Evolutionary conservation across 257 asterid species (phyloP).

Genomic region (Plantago ovata): DNA sequence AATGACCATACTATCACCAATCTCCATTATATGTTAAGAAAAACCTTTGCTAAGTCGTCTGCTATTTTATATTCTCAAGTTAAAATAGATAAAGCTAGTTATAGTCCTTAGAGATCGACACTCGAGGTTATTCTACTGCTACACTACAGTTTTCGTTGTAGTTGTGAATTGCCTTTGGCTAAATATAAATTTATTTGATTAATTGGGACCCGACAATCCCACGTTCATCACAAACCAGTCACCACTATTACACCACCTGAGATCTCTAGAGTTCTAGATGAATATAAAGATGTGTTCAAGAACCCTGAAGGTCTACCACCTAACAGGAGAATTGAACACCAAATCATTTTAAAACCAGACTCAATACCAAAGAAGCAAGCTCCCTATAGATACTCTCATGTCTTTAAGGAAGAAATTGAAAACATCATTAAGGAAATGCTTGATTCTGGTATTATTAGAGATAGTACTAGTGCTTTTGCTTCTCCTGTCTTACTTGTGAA

Average conservation of each 20-base stretch:
- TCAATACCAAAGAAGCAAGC: background rate
- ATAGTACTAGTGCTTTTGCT: background rate
- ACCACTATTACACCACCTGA: background rate
- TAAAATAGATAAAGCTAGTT: no score
- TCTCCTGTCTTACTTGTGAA: background rate
- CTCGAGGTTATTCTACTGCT: no score
- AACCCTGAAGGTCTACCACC: background rate
- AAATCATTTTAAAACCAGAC: background rate
- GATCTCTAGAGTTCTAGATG: background rate
- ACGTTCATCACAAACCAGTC: no score
- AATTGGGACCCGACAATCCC: no score
- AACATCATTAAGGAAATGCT: background rate
- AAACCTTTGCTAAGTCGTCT: no score
- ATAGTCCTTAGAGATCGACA: no score
- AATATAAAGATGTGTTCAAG: background rate
- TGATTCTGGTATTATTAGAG: background rate
- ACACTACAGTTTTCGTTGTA: no score
- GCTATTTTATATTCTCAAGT: no score
- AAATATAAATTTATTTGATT: no score
- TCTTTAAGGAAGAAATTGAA: background rate
- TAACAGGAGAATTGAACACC: background rate
- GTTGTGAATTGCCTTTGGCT: no score
- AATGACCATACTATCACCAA: no score
- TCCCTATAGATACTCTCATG: background rate
- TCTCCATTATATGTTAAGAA: no score